Base-by-base conservation (phyloP, 1,139 yeast genomes). In the Candida glucosophila region DNA sequence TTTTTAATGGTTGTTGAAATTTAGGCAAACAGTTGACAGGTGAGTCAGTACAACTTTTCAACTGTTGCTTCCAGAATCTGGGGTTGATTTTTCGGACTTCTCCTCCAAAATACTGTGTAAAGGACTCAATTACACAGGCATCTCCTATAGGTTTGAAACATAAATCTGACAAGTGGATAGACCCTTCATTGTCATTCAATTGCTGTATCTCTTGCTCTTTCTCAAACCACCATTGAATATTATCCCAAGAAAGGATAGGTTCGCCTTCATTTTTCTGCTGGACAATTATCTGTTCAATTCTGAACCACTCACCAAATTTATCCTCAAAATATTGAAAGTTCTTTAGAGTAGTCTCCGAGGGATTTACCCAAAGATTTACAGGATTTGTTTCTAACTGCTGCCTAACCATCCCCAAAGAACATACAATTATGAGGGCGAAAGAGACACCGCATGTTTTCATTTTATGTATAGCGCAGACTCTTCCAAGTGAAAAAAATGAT, bases 11-110 rank as follows among this genome's bases (percentile, higher is more conserved):
- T 47, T 86, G 96, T 44, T 85, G 95, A 52, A 88, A 90, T 0
- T 77, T 56, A 0, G 98, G 97, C 22, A 90, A 57, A 46, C 98
- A 90, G 35, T 74, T 78, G 2, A 90, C 96, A 0, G 97, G 97
- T 2, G 86, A 73, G 10, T 66, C 58, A 0, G 93, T 67, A 47
- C 98, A 90, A 3, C 53, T 46, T 28, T 56, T 45, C 9, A 88
- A 46, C 31, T 67, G 59, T 2, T 46, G 41, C 21, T 55, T 44
- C 94, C 95, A 88, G 6, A 52, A 49, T 1, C 40, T 29, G 27
- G 65, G 63, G 11, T 66, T 66, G 4, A 90, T 66, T 16, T 56
- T 51, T 9, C 44, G 44, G 5, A 79, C 52, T 27, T 72, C 68
- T 2, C 92, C 94, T 18, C 67, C 67, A 49, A 85, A 86, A 46